Percentiles rank a stretch among this genome's conserved stretches.
Evolutionary conservation across 2,329 filamentous ascomycete species (phyloP).

Genomic region (Ceratocystis destructans): DNA sequence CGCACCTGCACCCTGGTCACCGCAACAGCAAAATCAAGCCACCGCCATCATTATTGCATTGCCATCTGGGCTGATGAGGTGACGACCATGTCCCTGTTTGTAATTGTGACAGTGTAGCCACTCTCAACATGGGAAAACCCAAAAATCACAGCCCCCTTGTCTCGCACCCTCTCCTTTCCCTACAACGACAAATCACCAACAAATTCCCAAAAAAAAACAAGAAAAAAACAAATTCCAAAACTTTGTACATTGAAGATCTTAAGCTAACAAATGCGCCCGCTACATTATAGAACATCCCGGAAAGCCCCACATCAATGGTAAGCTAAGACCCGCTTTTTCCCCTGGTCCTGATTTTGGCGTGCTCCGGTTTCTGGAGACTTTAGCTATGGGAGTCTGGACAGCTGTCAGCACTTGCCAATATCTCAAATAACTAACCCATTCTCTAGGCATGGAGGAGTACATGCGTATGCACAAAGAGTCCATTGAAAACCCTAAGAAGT

Average conservation of each 20-base stretch:
- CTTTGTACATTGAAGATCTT: slow-evolving; percentile 15
- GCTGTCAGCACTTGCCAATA: background rate
- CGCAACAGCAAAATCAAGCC: too few relatives aligned
- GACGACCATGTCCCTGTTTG: too few relatives aligned
- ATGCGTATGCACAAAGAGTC: slow-evolving; percentile 64
- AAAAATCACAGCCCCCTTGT: too few relatives aligned
- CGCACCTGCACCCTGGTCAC: background rate
- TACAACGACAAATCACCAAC: background rate
- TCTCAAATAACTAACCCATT: background rate
- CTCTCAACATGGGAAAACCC: too few relatives aligned
- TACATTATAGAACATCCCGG: slow-evolving; percentile 47
- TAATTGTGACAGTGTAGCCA: too few relatives aligned
- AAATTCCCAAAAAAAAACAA: background rate
- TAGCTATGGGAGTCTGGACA: background rate
- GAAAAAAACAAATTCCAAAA: background rate
- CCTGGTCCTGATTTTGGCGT: slow-evolving; percentile 20
- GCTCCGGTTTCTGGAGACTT: slow-evolving; percentile 1
- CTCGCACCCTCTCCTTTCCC: background rate
- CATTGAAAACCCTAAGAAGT: slow-evolving; percentile 74
- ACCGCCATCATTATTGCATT: too few relatives aligned
- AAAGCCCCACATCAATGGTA: slow-evolving; percentile 53
- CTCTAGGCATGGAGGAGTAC: slow-evolving; percentile 49
- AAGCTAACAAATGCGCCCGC: slow-evolving; percentile 26
- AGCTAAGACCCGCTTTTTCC: slow-evolving; percentile 26
- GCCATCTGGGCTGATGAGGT: too few relatives aligned